Evolutionary conservation across 768 basidiomycete genomes (phyloP), one percentile per base, ranked within the genome.

Genomic region (Pholiota microspora): DNA sequence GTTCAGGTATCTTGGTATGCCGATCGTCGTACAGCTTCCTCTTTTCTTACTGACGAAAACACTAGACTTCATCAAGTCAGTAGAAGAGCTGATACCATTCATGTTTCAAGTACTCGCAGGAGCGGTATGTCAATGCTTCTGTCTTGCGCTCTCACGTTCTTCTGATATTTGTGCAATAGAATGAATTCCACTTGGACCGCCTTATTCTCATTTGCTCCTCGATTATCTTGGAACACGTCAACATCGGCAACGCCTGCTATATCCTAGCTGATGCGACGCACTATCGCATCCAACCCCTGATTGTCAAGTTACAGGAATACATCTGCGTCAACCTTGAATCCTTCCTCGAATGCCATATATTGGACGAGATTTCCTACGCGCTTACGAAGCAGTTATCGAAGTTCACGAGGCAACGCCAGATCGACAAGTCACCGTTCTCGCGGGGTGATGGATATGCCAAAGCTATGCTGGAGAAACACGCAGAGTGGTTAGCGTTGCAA

Each of bases 141-240:
- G 9, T 10, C 18, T 4, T 13, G 10, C n/a, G 23, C 9, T 32
- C 27, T 16, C 3, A 45, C 13, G 25, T n/a, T n/a, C n/a, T n/a
- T n/a, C 49, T 27, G 32, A 62, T 47, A 2, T 18, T 3, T 32
- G 12, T 7, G 4, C 24, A 6, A 4, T 57, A 95, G 88, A 94
- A 89, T 59, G 94, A 98, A 69, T 72, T 98, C 2, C 79, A 97
- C 7, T 74, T 98, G n/a, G 91, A 92, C 63, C 84, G 86, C 16
- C 80, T 98, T 16, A 80, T 92, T 31, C 78, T 91, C 2, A 71
- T 96, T 23, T 97, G 94, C 71, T 95, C 94, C 1, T 73, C 75
- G 7, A 78, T 88, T 38, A 80, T 98, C 49, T 75, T 94, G 32
- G 73, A 76, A 34, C 78, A 83, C 64, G 75, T 87, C 48, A 87